phyloP scores from a whole-genome alignment of 805 yeast genomes.

The Nakazawaea pomicola region DNA sequence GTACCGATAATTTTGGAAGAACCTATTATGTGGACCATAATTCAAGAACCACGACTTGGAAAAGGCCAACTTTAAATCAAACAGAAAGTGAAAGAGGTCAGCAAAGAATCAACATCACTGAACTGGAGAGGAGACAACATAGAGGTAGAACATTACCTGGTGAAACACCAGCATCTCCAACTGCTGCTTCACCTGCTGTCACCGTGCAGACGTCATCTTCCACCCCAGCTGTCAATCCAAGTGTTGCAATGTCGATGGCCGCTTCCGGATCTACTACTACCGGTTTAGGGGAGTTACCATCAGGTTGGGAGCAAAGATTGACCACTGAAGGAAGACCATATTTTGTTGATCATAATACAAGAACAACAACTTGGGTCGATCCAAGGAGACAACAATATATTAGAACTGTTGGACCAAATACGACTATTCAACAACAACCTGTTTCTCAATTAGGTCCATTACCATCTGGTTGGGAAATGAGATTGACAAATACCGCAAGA shows the following conservation, averaged over 20 bases:
- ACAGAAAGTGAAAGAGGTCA: conserved; percentile 62
- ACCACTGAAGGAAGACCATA: conserved; percentile 98
- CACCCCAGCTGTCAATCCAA: conserved; percentile 37
- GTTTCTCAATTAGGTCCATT: conserved; percentile 96
- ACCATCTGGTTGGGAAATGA: conserved; percentile 99
- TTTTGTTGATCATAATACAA: conserved; percentile 98
- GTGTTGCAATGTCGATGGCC: conserved; percentile 46
- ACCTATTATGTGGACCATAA: conserved; percentile 98
- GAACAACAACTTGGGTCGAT: conserved; percentile 99
- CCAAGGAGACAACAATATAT: conserved; percentile 98
- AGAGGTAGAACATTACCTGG: conserved; percentile 88
- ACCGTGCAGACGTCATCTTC: conserved; percentile 21
- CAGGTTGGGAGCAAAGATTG: conserved; percentile 98
- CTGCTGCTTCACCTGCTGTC: conserved; percentile 32
- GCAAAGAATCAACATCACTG: conserved; percentile 65
- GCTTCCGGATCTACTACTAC: conserved; percentile 88
- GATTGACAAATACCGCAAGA: conserved; percentile 96
- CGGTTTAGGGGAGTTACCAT: conserved; percentile 93
- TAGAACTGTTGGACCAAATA: conserved; percentile 85
- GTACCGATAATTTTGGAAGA: conserved; percentile 96
- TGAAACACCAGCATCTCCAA: conserved; percentile 27
- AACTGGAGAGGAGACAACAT: conserved; percentile 86
- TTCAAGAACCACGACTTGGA: conserved; percentile 98
- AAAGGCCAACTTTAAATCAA: conserved; percentile 83
- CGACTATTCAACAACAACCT: conserved; percentile 96